These are phyloP conservation scores for Zarea fungicola DNA, from an alignment of 2,329 filamentous ascomycete genomes.

Conservation along the genomic window DNA sequence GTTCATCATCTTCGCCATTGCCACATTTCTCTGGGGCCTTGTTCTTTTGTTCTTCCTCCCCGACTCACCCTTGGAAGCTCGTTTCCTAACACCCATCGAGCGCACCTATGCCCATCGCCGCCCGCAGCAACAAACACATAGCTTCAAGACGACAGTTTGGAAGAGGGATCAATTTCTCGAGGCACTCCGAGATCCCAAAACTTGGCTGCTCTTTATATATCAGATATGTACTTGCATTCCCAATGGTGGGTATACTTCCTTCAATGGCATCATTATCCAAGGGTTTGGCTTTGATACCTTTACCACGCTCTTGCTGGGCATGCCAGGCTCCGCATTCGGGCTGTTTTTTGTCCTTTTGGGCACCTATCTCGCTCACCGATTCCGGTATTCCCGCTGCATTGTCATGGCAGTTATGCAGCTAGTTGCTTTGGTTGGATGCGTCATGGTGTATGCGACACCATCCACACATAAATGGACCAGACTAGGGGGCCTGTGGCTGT, in stretches of 20 bases:
- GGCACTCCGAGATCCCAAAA: slow-evolving; percentile 47
- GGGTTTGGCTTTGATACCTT: slow-evolving; percentile 53
- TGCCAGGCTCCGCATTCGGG: slow-evolving; percentile 32
- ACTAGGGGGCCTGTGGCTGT: slow-evolving; percentile 34
- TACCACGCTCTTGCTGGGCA: slow-evolving; percentile 52
- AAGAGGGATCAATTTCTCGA: slow-evolving; percentile 41
- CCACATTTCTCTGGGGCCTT: slow-evolving; percentile 6
- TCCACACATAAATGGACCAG: slow-evolving; percentile 4
- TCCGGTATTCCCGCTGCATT: slow-evolving; percentile 11
- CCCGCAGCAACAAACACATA: slow-evolving; percentile 7
- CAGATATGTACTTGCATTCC: slow-evolving; percentile 53
- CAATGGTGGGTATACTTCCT: slow-evolving; percentile 52
- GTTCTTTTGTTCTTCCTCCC: slow-evolving; percentile 13
- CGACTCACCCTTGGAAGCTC: slow-evolving; percentile 17
- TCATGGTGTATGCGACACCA: slow-evolving; percentile 8
- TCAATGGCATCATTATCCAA: slow-evolving; percentile 54
- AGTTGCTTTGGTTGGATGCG: slow-evolving; percentile 1
- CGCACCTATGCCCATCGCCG: slow-evolving; percentile 4
- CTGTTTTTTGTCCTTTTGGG: slow-evolving; percentile 4
- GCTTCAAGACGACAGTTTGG: slow-evolving; percentile 39
- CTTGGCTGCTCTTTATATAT: slow-evolving; percentile 53
- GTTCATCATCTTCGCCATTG: slow-evolving; percentile 1
- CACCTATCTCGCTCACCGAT: slow-evolving; percentile 3
- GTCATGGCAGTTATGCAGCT: slow-evolving; percentile 1
- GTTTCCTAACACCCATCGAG: background rate